phyloP scores from a whole-genome alignment of 139 green algal species.

The Volvox reticuliferus region DNA sequence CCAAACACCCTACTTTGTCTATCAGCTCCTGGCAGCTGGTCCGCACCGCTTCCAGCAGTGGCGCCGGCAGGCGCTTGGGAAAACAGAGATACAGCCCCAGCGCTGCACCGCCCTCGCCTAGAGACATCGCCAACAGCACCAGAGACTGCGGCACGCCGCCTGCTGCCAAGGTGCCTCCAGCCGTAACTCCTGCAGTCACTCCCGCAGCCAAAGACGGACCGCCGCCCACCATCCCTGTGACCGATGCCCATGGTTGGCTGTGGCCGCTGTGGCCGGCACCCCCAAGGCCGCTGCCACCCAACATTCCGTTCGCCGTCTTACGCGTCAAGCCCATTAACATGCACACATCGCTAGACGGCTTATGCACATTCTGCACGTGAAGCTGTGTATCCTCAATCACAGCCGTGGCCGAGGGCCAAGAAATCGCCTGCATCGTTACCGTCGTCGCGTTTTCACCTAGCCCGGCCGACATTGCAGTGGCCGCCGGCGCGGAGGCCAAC shows the following conservation, averaged over 20 bases:
- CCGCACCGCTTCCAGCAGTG: constrained; percentile 29
- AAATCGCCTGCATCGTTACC: not conserved
- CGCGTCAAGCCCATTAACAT: constrained; percentile 3
- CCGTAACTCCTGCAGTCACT: not conserved
- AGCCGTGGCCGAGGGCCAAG: not conserved
- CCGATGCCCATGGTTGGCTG: not conserved
- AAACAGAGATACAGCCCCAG: constrained; percentile 39
- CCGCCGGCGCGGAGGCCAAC: not conserved
- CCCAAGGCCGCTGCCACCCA: not conserved
- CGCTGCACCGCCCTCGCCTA: not conserved
- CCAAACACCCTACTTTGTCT: not conserved
- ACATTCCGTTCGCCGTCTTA: not conserved
- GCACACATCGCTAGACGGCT: not conserved
- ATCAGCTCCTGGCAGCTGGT: constrained; percentile 25
- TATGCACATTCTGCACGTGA: constrained; percentile 25
- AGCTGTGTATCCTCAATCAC: constrained; percentile 8
- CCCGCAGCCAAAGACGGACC: not conserved
- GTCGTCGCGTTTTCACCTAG: not conserved
- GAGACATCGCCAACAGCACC: constrained; percentile 14
- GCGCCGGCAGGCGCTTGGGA: not conserved
- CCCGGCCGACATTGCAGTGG: not conserved
- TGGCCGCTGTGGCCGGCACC: too few species aligned
- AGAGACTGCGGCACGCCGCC: not conserved
- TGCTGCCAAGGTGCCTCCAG: not conserved
- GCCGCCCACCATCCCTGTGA: not conserved